Conservation (phyloP, 345 rosid species). For the Eucalyptus curtisii region DNA sequence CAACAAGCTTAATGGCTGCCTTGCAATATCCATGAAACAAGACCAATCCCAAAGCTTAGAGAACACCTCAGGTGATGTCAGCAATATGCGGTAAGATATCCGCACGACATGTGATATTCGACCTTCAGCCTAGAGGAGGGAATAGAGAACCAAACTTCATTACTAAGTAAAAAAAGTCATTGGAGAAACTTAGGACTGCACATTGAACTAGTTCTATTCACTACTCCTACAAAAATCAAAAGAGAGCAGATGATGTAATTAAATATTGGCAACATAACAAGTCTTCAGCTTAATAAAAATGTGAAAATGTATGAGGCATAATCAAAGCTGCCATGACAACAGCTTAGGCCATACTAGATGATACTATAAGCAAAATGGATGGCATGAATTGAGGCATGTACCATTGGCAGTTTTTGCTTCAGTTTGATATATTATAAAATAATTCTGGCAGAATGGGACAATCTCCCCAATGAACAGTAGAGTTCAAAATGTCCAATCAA, state of each 20-base stretch:
- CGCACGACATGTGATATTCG: slow-evolving; percentile 27
- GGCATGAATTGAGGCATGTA: background rate
- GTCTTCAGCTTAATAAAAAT: background rate
- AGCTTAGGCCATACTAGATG: background rate
- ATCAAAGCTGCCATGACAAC: background rate
- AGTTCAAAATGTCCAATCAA: background rate
- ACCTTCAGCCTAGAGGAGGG: slow-evolving; percentile 30
- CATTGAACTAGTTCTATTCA: background rate
- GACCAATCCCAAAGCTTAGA: slow-evolving; percentile 93
- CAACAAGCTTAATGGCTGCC: slow-evolving; percentile 4
- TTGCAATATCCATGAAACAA: slow-evolving; percentile 52
- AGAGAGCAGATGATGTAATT: background rate
- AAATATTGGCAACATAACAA: background rate
- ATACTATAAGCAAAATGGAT: background rate
- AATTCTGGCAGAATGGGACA: background rate
- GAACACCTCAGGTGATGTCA: slow-evolving; percentile 41
- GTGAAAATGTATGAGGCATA: background rate
- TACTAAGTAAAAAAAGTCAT: background rate
- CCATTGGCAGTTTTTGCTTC: background rate
- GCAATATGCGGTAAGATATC: slow-evolving; percentile 60
- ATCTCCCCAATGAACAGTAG: background rate
- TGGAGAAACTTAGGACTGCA: background rate
- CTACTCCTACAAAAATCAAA: background rate
- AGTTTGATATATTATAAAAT: background rate
- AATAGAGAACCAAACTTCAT: background rate